phyloP scores from a whole-genome alignment of 2,329 filamentous ascomycete species.

The Neoascochyta sp. region DNA sequence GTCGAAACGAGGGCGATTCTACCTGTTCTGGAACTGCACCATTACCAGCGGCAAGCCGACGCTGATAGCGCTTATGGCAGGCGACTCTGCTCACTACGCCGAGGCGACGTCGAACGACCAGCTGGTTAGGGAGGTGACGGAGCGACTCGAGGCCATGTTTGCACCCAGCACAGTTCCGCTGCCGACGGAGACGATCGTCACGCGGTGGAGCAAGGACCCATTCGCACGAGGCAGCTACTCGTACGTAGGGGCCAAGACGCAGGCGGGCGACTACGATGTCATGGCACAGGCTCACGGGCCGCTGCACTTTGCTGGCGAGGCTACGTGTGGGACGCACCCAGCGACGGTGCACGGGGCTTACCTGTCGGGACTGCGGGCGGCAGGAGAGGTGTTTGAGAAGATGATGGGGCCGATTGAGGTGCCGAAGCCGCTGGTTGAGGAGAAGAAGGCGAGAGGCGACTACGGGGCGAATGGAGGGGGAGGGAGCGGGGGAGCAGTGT shows the following conservation, averaged over 20 bases:
- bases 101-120: conserved; percentile 72
- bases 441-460: conserved; percentile 47
- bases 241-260: conserved; percentile 79
- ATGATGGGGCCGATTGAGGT: conserved; percentile 79
- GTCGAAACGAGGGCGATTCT: conserved; percentile 80
- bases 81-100: conserved; percentile 85
- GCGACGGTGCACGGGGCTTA: conserved; percentile 97
- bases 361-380: conserved; percentile 83
- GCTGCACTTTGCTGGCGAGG: conserved; percentile 91
- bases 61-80: conserved; percentile 90
- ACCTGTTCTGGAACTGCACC: conserved; percentile 95
- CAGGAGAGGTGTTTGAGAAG: conserved; percentile 76
- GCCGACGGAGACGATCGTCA: conserved; percentile 82
- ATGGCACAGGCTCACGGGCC: conserved; percentile 86
- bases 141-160: conserved; percentile 74
- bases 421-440: conserved; percentile 67
- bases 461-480: conserved; percentile 7
- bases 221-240: conserved; percentile 97
- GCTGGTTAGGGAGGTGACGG: conserved; percentile 76
- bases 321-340: conserved; percentile 91
- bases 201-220: conserved; percentile 83
- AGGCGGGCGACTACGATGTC: conserved; percentile 81
- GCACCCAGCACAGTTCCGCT: conserved; percentile 60
- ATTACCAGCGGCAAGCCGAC: conserved; percentile 83
- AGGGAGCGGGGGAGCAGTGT: too few species aligned